Evolutionary conservation across 148 eudicot species (phyloP).

Genomic region (Fagopyrum homotropicum): DNA sequence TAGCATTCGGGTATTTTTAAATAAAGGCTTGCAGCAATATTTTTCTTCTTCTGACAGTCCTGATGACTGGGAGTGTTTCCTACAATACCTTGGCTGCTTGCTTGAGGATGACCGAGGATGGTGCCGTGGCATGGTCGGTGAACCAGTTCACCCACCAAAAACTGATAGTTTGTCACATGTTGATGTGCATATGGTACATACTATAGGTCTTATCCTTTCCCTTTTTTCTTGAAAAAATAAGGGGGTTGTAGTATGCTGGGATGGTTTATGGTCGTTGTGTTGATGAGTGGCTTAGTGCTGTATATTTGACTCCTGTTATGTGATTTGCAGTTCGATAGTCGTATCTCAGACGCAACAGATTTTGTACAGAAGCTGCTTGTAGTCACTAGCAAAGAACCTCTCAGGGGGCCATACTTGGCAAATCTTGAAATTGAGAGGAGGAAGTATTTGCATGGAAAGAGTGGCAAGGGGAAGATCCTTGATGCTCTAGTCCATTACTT

Average conservation of each 20-base stretch:
- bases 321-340: slow-evolving; percentile 62
- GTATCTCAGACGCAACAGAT: slow-evolving; percentile 55
- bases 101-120: slow-evolving; percentile 66
- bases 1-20: background rate
- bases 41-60: slow-evolving; percentile 55
- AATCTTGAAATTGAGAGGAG: slow-evolving; percentile 80
- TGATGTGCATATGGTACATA: slow-evolving; percentile 54
- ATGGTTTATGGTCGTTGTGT: background rate
- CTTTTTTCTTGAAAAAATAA: background rate
- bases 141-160: slow-evolving; percentile 33
- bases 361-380: slow-evolving; percentile 50
- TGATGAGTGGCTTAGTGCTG: background rate
- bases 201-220: background rate
- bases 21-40: background rate
- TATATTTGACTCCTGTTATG: background rate
- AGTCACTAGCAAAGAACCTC: slow-evolving; percentile 39
- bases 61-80: slow-evolving; percentile 92
- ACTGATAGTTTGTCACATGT: slow-evolving; percentile 41
- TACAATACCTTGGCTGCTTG: slow-evolving; percentile 77
- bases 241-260: background rate
- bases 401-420: slow-evolving; percentile 79
- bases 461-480: slow-evolving; percentile 51
- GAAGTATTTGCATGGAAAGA: slow-evolving; percentile 60
- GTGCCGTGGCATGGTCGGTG: slow-evolving; percentile 30
- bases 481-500: slow-evolving; percentile 61